Conservation (phyloP, 352 stramenopile species). For the Globisporangium paroecandrum region DNA sequence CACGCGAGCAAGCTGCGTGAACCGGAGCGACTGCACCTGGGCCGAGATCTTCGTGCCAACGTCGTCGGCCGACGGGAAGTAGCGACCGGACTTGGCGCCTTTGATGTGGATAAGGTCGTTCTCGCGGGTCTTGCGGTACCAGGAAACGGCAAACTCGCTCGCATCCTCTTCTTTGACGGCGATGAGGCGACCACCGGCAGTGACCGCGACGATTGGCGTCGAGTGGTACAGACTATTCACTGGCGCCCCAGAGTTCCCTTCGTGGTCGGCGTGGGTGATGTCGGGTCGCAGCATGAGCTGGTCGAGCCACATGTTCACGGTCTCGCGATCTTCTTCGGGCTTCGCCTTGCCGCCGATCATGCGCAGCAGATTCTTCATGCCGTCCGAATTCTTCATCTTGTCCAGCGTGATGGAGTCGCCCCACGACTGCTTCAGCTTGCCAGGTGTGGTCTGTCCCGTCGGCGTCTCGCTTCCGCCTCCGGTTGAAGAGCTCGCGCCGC, state of each 20-base stretch:
- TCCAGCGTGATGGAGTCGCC: conserved; percentile 46
- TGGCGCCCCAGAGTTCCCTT: not conserved
- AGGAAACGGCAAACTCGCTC: conserved; percentile 57
- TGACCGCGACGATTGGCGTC: conserved; percentile 54
- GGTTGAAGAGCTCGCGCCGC: conserved; percentile 7
- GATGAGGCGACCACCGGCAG: conserved; percentile 43
- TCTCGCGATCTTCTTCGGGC: conserved; percentile 57
- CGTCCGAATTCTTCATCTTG: conserved; percentile 62
- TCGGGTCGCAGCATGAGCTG: conserved; percentile 51
- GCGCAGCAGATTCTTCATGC: conserved; percentile 72
- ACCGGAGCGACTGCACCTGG: conserved; percentile 63
- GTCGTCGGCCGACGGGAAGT: conserved; percentile 73
- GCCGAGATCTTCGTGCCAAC: conserved; percentile 52
- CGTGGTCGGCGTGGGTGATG: conserved; percentile 19
- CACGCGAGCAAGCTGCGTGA: conserved; percentile 49
- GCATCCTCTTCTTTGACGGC: conserved; percentile 60
- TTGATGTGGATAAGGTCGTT: conserved; percentile 70
- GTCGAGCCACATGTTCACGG: conserved; percentile 58
- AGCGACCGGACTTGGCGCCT: conserved; percentile 44
- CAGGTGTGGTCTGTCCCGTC: conserved; percentile 18
- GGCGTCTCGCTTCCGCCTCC: conserved; percentile 14
- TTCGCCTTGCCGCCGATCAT: conserved; percentile 60
- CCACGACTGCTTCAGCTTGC: conserved; percentile 36
- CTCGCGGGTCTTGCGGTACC: conserved; percentile 58
- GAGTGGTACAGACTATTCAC: conserved; percentile 34